Evolutionary conservation across 495 filamentous ascomycete species (phyloP).

Genomic region (Penicillium paradoxum): DNA sequence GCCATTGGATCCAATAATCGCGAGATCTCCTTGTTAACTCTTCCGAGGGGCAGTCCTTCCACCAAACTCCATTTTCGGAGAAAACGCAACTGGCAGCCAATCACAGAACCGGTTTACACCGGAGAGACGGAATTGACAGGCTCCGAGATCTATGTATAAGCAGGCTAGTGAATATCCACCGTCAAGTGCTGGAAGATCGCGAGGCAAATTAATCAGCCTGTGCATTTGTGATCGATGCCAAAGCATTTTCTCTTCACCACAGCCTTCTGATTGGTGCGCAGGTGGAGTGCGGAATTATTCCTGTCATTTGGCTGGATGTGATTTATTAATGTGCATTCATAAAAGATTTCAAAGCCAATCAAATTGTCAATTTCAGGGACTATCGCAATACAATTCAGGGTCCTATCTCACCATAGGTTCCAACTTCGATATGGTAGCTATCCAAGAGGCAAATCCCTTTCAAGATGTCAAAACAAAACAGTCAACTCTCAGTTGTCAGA

Average conservation of each 20-base stretch:
- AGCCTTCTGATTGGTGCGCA: no score
- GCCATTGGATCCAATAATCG: background rate
- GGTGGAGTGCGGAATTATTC: background rate
- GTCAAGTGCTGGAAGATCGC: no score
- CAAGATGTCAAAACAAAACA: background rate
- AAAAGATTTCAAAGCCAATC: no score
- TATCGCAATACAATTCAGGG: no score
- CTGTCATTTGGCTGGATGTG: no score
- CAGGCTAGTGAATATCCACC: background rate
- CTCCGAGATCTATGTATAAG: background rate
- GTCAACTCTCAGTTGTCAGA: background rate
- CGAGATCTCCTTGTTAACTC: background rate
- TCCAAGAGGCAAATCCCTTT: background rate
- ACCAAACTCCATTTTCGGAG: background rate
- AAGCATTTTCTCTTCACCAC: no score
- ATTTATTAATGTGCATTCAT: no score
- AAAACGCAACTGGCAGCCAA: background rate
- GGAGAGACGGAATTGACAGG: background rate
- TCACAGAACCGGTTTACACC: background rate
- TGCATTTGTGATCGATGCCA: no score
- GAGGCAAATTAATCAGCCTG: background rate
- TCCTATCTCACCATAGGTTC: background rate
- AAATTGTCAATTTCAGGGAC: background rate
- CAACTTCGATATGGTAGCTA: background rate
- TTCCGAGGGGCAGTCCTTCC: background rate